Conservation (phyloP, 1,284 basidiomycete genomes). For the Tilletia horrida region DNA sequence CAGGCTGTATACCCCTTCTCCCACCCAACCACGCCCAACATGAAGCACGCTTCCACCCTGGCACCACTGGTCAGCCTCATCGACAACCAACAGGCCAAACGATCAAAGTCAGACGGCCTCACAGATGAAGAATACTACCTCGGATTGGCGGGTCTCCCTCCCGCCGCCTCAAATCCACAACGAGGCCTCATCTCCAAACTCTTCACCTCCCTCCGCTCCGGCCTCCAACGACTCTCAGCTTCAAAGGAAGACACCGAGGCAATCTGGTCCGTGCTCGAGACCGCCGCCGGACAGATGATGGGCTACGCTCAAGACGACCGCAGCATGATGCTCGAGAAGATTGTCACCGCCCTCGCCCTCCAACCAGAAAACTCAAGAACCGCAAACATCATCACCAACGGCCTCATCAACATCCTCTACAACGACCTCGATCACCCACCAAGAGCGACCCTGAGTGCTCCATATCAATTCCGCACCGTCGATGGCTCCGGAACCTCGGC, state of each 20-base stretch:
- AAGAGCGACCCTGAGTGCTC: slow-evolving; percentile 63
- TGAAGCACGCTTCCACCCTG: background rate
- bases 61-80: background rate
- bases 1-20: too few relatives aligned
- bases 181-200: background rate
- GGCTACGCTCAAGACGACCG: slow-evolving; percentile 5
- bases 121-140: slow-evolving; percentile 4
- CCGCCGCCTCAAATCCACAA: background rate
- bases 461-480: slow-evolving; percentile 41
- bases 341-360: slow-evolving; percentile 11
- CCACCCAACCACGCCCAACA: background rate
- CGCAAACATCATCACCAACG: slow-evolving; percentile 9
- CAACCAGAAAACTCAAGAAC: background rate
- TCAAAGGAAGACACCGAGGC: background rate
- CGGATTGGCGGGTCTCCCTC: background rate
- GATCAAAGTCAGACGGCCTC: slow-evolving; percentile 4
- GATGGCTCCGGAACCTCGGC: slow-evolving; percentile 65
- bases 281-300: background rate
- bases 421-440: slow-evolving; percentile 71
- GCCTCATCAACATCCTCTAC: slow-evolving; percentile 31
- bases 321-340: slow-evolving; percentile 12
- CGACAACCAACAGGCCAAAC: slow-evolving; percentile 8
- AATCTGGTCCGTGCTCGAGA: background rate
- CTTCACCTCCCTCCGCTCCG: background rate
- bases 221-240: background rate